phyloP scores from a whole-genome alignment of 306 rosid species.

The Pachyrhizus erosus region DNA sequence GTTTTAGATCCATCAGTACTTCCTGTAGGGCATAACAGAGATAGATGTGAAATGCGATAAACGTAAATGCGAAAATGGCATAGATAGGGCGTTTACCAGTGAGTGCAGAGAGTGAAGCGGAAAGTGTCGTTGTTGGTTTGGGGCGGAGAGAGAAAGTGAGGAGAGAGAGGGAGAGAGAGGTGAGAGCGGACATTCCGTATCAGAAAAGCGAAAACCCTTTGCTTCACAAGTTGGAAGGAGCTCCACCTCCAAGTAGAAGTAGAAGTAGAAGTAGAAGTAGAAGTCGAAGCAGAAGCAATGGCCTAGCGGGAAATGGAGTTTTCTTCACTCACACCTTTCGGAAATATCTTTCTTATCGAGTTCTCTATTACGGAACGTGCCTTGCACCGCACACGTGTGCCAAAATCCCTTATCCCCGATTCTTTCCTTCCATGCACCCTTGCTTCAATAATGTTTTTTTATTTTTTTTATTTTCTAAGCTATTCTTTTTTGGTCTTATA shows the following conservation, averaged over 20 bases:
- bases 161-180: not conserved
- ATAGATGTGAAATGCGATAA: not conserved
- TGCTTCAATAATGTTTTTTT: not conserved
- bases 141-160: not conserved
- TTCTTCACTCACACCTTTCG: not conserved
- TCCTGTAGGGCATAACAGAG: not conserved
- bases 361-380: not conserved
- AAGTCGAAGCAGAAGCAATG: not conserved
- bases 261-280: too few species aligned
- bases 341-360: constrained; percentile 9
- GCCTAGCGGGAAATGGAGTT: not conserved
- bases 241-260: not conserved
- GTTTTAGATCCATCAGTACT: not conserved
- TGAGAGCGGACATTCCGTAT: not conserved
- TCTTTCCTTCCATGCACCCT: not conserved
- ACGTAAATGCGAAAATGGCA: not conserved
- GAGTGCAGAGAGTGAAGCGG: not conserved
- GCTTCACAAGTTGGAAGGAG: not conserved
- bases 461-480: too few species aligned
- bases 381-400: not conserved
- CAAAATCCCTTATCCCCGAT: not conserved
- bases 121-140: not conserved
- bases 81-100: not conserved
- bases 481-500: too few species aligned
- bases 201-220: not conserved